Conservation (phyloP, 2,329 filamentous ascomycete species). For the Alternaria ethzedia region DNA sequence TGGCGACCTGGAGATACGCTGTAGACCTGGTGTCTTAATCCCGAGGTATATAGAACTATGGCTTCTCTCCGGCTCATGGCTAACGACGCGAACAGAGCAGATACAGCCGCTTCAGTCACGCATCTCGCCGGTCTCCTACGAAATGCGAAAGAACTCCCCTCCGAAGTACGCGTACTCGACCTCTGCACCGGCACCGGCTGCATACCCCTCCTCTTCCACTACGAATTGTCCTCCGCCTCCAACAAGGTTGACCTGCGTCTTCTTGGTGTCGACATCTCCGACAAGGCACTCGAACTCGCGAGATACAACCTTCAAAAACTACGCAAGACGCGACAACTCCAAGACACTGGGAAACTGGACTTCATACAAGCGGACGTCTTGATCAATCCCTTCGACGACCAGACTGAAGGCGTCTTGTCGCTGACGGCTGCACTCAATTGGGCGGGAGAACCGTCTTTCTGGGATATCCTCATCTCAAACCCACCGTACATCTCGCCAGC, state of each 20-base stretch:
- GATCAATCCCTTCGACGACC: constrained; percentile 57
- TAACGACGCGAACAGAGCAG: constrained; percentile 46
- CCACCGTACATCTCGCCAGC: constrained; percentile 83
- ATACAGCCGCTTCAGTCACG: constrained; percentile 53
- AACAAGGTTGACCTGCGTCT: constrained; percentile 54
- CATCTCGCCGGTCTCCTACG: constrained; percentile 39
- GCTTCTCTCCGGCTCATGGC: background rate
- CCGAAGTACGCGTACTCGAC: constrained; percentile 71
- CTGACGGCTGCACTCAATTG: constrained; percentile 26
- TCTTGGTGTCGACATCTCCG: constrained; percentile 77
- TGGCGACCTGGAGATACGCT: constrained; percentile 79
- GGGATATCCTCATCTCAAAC: constrained; percentile 79
- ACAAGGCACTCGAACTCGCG: constrained; percentile 69
- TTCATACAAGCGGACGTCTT: constrained; percentile 58
- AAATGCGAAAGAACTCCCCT: constrained; percentile 24
- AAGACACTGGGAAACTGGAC: constrained; percentile 39
- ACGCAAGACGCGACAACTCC: constrained; percentile 13
- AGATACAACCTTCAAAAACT: constrained; percentile 64
- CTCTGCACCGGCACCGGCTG: constrained; percentile 92
- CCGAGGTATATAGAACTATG: constrained; percentile 64
- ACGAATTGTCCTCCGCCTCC: constrained; percentile 58
- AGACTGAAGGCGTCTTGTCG: constrained; percentile 7
- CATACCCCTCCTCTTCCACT: constrained; percentile 78
- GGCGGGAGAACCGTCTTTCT: constrained; percentile 25
- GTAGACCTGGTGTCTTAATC: constrained; percentile 80